These are phyloP conservation scores for Aspergillus incahuasiensis DNA, from an alignment of 495 filamentous ascomycete genomes.

Conservation along the genomic window DNA sequence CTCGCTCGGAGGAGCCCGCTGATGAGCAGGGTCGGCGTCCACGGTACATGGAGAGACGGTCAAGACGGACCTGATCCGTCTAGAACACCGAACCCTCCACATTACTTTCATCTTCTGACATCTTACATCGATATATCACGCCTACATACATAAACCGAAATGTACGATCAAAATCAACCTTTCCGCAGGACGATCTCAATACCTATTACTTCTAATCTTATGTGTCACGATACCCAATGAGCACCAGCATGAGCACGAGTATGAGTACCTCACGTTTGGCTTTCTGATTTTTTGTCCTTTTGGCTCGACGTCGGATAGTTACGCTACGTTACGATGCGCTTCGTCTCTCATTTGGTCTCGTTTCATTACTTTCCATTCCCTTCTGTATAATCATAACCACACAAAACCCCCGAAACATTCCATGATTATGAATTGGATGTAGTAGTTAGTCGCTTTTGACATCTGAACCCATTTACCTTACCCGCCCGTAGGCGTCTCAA, in stretches of 20 bases:
- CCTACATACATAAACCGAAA: background rate
- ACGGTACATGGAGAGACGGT: slow-evolving; percentile 37
- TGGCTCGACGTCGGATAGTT: background rate
- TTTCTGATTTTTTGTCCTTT: background rate
- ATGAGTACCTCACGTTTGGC: background rate
- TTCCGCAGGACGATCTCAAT: background rate
- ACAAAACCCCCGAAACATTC: background rate
- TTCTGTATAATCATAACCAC: background rate
- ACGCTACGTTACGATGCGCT: background rate
- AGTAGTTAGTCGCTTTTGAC: too few relatives aligned
- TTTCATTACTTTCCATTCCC: background rate
- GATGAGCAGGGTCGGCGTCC: slow-evolving; percentile 27
- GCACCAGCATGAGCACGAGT: background rate
- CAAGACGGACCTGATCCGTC: slow-evolving; percentile 22
- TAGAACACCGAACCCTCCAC: background rate
- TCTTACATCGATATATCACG: background rate
- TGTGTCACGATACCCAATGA: slow-evolving; percentile 21
- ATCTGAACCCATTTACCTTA: too few relatives aligned
- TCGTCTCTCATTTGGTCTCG: background rate
- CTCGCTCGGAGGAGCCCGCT: slow-evolving; percentile 12
- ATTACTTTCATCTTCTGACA: background rate
- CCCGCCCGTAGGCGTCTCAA: too few relatives aligned
- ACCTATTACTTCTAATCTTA: background rate
- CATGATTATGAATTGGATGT: background rate
- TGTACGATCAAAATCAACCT: background rate